These are phyloP conservation scores for Penicillium aurantiogriseum DNA, from an alignment of 2,329 filamentous ascomycete genomes.

Conservation along the genomic window DNA sequence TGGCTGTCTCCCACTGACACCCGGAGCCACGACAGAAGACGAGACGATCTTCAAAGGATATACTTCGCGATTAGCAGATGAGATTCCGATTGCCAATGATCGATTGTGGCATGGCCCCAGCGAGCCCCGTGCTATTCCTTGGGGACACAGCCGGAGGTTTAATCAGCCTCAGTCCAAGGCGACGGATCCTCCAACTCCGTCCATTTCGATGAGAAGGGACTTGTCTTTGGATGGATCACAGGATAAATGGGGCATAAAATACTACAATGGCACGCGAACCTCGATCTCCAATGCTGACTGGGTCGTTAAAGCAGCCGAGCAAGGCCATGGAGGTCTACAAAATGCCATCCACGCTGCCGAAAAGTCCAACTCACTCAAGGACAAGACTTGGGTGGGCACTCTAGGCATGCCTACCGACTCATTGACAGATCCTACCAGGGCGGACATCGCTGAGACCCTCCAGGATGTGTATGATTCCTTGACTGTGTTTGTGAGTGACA, in stretches of 20 bases:
- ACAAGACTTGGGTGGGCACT: slow-evolving; percentile 85
- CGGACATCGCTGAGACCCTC: slow-evolving; percentile 77
- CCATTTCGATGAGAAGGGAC: slow-evolving; percentile 56
- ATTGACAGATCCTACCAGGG: slow-evolving; percentile 69
- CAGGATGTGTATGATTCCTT: slow-evolving; percentile 78
- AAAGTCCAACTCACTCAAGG: slow-evolving; percentile 64
- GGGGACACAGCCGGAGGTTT: slow-evolving; percentile 64
- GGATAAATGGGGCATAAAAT: slow-evolving; percentile 12
- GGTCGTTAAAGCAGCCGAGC: slow-evolving; percentile 77
- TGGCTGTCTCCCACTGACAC: slow-evolving; percentile 32
- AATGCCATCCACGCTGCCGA: slow-evolving; percentile 82
- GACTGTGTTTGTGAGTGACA: slow-evolving; percentile 81
- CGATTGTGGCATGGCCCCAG: slow-evolving; percentile 43
- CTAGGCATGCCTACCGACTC: slow-evolving; percentile 90
- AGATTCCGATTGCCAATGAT: slow-evolving; percentile 31
- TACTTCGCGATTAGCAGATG: slow-evolving; percentile 26
- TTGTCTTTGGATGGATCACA: slow-evolving; percentile 19
- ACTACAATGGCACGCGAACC: slow-evolving; percentile 58
- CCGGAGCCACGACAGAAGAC: slow-evolving; percentile 40
- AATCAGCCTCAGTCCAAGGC: slow-evolving; percentile 79
- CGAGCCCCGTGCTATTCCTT: slow-evolving; percentile 72
- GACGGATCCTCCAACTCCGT: slow-evolving; percentile 52
- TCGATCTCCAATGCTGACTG: slow-evolving; percentile 72
- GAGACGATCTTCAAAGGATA: slow-evolving; percentile 42
- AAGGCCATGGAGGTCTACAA: slow-evolving; percentile 86